Percentiles rank a stretch among this genome's conserved stretches.
Conservation (phyloP, 164 flowering plant genomes). For the Houttuynia cordata region DNA sequence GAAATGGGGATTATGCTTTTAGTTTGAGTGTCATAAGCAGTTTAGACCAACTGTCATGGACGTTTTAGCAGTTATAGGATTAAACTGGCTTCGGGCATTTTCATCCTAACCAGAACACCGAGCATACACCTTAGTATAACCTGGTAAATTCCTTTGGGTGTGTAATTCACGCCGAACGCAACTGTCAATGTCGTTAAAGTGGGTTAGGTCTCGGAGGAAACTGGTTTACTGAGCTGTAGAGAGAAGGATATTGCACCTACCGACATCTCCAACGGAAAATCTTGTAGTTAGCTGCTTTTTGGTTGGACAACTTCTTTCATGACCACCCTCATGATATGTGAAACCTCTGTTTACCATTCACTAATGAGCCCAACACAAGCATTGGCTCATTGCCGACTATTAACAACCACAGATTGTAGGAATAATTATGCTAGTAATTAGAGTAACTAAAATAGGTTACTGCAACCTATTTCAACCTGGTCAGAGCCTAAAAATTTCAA, state of each 20-base stretch:
- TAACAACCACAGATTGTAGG: neutral
- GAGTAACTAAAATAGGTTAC: neutral
- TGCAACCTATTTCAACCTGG: too few relatives aligned
- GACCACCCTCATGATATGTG: neutral
- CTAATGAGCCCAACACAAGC: neutral
- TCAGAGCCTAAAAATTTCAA: neutral
- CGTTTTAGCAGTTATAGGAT: neutral
- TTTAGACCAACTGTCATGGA: neutral
- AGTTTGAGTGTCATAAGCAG: neutral
- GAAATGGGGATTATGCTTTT: too few relatives aligned
- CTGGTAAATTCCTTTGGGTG: too few relatives aligned
- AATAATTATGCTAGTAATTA: neutral
- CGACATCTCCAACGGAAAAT: slow-evolving; percentile 4
- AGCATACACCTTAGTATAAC: too few relatives aligned
- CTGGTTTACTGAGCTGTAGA: neutral
- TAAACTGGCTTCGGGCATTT: too few relatives aligned
- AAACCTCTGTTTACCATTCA: neutral
- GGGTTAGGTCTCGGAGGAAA: neutral
- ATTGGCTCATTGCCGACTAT: neutral
- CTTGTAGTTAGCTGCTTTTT: neutral
- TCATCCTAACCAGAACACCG: too few relatives aligned
- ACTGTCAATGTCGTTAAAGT: neutral
- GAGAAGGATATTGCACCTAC: slow-evolving; percentile 4
- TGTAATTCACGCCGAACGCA: too few relatives aligned
- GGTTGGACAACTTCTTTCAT: slow-evolving; percentile 3